phyloP scores from a whole-genome alignment of 345 rosid genomes.

The Euphorbia pulcherrima region DNA sequence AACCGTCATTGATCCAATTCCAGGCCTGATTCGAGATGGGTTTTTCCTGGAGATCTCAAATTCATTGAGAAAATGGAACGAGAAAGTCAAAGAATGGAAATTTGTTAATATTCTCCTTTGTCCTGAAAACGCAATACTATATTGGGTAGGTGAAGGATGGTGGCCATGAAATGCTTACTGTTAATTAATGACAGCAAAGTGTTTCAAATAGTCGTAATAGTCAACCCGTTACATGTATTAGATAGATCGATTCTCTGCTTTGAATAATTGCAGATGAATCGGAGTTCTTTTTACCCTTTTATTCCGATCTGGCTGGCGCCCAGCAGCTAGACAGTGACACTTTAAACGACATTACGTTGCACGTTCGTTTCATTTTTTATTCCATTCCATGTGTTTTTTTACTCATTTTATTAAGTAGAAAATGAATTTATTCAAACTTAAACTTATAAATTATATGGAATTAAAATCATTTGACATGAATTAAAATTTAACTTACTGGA shows the following conservation, averaged over 20 bases:
- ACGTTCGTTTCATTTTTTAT: neutral
- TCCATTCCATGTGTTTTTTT: too few relatives aligned
- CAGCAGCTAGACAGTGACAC: neutral
- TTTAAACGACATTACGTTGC: constrained; percentile 1
- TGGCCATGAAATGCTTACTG: neutral
- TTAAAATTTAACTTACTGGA: too few relatives aligned
- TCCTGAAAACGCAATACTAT: neutral
- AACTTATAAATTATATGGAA: too few relatives aligned
- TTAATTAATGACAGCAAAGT: neutral
- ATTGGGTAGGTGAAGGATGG: neutral
- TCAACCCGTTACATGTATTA: neutral
- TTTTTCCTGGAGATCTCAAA: constrained; percentile 30
- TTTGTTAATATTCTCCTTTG: neutral
- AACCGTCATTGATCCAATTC: constrained; percentile 37
- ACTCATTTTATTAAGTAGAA: too few relatives aligned
- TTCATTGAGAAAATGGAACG: constrained; percentile 23
- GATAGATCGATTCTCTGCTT: too few relatives aligned
- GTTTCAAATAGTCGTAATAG: neutral
- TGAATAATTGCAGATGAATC: too few relatives aligned
- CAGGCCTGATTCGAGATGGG: constrained; percentile 34
- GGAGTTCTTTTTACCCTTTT: too few relatives aligned
- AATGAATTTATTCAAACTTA: too few relatives aligned
- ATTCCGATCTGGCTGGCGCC: neutral
- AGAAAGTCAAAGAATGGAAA: constrained; percentile 39
- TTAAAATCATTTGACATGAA: too few relatives aligned